A percentile compares a stretch with the other conserved stretches of the same genome.
phyloP scores from a whole-genome alignment of 2,329 filamentous ascomycete species.

The Trichoderma pleuroti region DNA sequence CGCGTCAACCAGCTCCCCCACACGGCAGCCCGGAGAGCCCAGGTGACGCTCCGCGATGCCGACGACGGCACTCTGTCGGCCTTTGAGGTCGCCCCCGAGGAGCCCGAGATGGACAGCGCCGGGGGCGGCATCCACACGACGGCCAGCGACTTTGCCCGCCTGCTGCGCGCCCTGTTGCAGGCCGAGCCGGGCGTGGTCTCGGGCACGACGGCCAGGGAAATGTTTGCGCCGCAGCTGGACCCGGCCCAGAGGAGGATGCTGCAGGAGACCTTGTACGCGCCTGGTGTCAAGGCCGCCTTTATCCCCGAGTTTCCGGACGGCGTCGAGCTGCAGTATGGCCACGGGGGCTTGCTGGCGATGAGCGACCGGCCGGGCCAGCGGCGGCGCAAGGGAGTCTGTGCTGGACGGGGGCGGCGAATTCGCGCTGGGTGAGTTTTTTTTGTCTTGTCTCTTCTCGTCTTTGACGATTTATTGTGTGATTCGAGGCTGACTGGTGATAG shows the following conservation, averaged over 20 bases:
- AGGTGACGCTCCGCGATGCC: conserved; percentile 24
- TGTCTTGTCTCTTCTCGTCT: background rate
- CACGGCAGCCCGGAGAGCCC: conserved; percentile 24
- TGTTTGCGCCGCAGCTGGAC: conserved; percentile 42
- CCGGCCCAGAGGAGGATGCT: conserved; percentile 27
- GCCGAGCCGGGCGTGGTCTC: conserved; percentile 29
- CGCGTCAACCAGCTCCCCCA: conserved; percentile 30
- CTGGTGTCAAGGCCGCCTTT: conserved; percentile 26
- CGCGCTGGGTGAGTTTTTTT: conserved; percentile 39
- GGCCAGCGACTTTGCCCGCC: conserved; percentile 38
- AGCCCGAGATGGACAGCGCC: conserved; percentile 39
- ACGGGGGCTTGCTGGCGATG: conserved; percentile 40
- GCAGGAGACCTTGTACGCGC: conserved; percentile 23
- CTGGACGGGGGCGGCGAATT: conserved; percentile 43
- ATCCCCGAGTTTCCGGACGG: conserved; percentile 36
- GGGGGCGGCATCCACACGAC: conserved; percentile 44
- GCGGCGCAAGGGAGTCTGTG: conserved; percentile 40
- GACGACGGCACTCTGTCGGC: background rate
- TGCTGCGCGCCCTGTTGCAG: conserved; percentile 35
- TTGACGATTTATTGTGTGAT: background rate
- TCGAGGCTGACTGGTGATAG: conserved; percentile 20
- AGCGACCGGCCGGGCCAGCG: conserved; percentile 40
- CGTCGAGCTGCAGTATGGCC: conserved; percentile 36
- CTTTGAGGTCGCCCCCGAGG: conserved; percentile 21
- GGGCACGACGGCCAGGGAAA: conserved; percentile 30